Evolutionary conservation across 2,329 filamentous ascomycete species (phyloP).

Genomic region (Diaporthe citriasiana): DNA sequence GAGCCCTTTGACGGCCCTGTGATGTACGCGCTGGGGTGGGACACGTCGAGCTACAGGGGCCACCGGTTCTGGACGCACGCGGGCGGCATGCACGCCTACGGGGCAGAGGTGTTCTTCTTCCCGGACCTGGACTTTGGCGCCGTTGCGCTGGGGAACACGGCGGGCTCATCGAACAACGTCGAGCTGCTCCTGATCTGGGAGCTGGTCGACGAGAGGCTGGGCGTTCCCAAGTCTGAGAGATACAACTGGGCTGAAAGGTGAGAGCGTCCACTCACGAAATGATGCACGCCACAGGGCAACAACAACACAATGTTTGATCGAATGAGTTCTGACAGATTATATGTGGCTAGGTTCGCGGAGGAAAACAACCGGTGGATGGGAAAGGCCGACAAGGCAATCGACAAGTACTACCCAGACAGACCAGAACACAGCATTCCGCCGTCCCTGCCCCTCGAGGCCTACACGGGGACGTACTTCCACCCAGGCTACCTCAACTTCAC

Average conservation of each 20-base stretch:
- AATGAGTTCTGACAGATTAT: constrained; percentile 39
- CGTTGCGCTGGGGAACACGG: constrained; percentile 61
- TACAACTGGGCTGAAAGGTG: constrained; percentile 55
- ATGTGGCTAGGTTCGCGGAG: constrained; percentile 43
- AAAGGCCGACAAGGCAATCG: constrained; percentile 51
- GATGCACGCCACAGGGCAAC: too few species aligned
- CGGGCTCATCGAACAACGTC: constrained; percentile 53
- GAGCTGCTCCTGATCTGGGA: constrained; percentile 54
- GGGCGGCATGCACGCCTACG: constrained; percentile 61
- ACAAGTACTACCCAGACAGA: constrained; percentile 55
- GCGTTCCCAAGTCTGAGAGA: constrained; percentile 51
- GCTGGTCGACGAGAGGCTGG: constrained; percentile 58
- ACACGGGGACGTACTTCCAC: constrained; percentile 60
- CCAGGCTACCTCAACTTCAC: constrained; percentile 57
- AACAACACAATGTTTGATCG: neutral
- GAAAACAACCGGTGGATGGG: constrained; percentile 42
- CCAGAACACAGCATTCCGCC: constrained; percentile 53
- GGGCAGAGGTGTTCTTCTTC: constrained; percentile 59
- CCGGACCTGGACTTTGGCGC: constrained; percentile 60
- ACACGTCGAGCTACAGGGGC: constrained; percentile 56
- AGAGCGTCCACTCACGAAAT: constrained; percentile 38
- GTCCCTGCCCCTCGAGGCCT: constrained; percentile 52
- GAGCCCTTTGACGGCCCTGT: constrained; percentile 50
- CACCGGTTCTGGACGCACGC: constrained; percentile 58
- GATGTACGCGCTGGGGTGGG: constrained; percentile 59